A percentile compares a stretch with the other conserved stretches of the same genome.
Conservation (phyloP, 106 monocot species). For the Phalaenopsis aphrodite region DNA sequence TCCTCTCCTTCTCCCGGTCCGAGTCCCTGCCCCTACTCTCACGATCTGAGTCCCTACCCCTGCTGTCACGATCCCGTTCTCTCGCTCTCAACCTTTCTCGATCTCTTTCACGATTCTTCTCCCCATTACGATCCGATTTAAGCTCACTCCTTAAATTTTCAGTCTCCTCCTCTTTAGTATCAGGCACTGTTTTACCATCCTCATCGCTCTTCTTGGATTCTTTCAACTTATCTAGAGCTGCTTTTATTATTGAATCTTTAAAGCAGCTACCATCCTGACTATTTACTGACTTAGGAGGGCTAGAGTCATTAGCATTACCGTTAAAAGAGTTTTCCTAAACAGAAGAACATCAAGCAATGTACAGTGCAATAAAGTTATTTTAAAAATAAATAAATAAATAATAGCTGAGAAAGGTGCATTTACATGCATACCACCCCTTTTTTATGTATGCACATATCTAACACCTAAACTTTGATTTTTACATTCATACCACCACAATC, state of each 20-base stretch:
- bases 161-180: slow-evolving; percentile 36
- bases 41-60: slow-evolving; percentile 40
- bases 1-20: slow-evolving; percentile 52
- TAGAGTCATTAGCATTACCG: slow-evolving; percentile 26
- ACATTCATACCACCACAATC: no score
- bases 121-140: slow-evolving; percentile 30
- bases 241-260: slow-evolving; percentile 34
- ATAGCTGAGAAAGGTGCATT: no score
- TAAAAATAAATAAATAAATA: no score
- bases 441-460: no score
- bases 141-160: slow-evolving; percentile 33
- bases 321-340: slow-evolving; percentile 41
- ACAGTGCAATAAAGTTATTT: neutral
- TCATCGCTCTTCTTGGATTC: slow-evolving; percentile 57
- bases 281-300: slow-evolving; percentile 20
- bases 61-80: slow-evolving; percentile 44
- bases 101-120: slow-evolving; percentile 38
- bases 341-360: slow-evolving; percentile 7
- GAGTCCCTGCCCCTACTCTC: slow-evolving; percentile 52
- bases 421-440: no score
- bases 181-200: slow-evolving; percentile 27
- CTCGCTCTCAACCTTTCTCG: slow-evolving; percentile 40
- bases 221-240: slow-evolving; percentile 44
- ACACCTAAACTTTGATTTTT: no score
- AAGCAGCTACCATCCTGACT: slow-evolving; percentile 20